Conservation (phyloP, 495 filamentous ascomycete genomes). For the Penicillium malachiteum region DNA sequence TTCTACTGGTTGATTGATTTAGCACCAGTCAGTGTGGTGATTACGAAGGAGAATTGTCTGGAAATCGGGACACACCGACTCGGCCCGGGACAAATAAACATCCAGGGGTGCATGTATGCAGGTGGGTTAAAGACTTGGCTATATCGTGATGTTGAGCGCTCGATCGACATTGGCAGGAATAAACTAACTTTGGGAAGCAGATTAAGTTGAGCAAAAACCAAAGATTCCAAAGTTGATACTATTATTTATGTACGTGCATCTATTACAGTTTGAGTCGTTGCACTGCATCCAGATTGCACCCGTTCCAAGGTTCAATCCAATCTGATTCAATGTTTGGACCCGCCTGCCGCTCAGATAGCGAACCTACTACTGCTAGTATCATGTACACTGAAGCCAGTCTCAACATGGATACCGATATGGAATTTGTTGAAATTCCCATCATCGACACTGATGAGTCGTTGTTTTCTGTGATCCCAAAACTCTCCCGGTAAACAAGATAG, state of each 20-base stretch:
- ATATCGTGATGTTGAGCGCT: too few species aligned
- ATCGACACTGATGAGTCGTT: slow-evolving; percentile 65
- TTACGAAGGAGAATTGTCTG: background rate
- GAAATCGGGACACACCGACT: background rate
- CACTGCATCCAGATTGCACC: too few species aligned
- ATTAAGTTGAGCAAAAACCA: too few species aligned
- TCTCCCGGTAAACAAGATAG: slow-evolving; percentile 55
- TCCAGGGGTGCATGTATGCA: background rate
- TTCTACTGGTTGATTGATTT: background rate
- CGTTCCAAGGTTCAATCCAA: background rate
- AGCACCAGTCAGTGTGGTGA: background rate
- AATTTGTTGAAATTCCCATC: slow-evolving; percentile 50
- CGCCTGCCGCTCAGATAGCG: background rate
- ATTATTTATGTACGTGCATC: too few species aligned
- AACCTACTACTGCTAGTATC: background rate
- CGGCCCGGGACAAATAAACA: background rate
- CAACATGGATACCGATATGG: slow-evolving; percentile 17
- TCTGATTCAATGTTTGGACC: slow-evolving; percentile 1
- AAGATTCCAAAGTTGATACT: too few species aligned
- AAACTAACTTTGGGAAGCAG: too few species aligned
- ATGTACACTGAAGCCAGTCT: background rate
- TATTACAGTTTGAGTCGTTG: too few species aligned
- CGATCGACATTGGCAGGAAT: too few species aligned
- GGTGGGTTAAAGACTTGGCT: too few species aligned
- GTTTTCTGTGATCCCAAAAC: slow-evolving; percentile 63